Evolutionary conservation across 106 monocot species (phyloP), one percentile per base, ranked within the genome.

Genomic region (Agapanthus africanus): DNA sequence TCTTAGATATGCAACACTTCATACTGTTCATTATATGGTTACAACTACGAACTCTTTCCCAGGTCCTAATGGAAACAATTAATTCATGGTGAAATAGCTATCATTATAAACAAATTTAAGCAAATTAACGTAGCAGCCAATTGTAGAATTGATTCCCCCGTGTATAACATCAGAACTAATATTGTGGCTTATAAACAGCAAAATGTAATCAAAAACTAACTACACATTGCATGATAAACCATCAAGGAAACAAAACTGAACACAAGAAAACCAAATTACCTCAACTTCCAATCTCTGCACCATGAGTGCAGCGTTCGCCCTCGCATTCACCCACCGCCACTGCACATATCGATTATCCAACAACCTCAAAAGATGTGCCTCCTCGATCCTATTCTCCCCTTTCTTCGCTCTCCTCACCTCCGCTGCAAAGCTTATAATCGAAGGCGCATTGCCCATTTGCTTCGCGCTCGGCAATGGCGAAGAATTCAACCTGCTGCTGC

Each of bases 371-470:
- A 80, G 33, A 54, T 97, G 97, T 30, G 92, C 91, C 71, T 97
- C 97, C 63, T 97, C 97, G 10, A 97, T 92, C 66, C 77, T 64
- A 59, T 63, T 87, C 76, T 99, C 92, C 72, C 97, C 92, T 52
- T 83, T 97, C 82, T 89, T 97, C 16, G 77, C 84, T 52, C 88
- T 91, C 54, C 91, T 82, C 16, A 91, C 80, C 73, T 97, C 91
- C 0, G 88, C 86, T 16, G 89, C 88, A 77, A 97, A 97, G 68
- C 82, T 97, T 57, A 97, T 80, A 56, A 97, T 91, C 23, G 97
- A 97, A 51, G 97, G 97, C 13, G 92, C 89, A 76, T 76, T 86
- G 0, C 71, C 85, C 11, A 70, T 79, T 22, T 77, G 78, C 30
- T 73, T 74, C 33, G 68, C 52, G 31, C 46, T 30, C 2, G 73